Conservation (phyloP, 2,329 filamentous ascomycete genomes). For the Penicillium sp. region DNA sequence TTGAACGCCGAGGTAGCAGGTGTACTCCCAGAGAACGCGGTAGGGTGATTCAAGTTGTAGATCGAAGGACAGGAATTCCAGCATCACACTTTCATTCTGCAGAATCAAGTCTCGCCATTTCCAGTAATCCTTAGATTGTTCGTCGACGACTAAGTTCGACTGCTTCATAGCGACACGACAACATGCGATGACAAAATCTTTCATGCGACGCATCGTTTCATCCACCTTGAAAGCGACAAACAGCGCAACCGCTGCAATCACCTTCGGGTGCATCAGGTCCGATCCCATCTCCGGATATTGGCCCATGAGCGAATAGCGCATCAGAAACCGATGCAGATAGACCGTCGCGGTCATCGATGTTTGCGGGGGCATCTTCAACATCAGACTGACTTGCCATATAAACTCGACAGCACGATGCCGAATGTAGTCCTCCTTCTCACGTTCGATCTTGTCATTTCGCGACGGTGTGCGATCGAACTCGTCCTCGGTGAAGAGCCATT, state of each 20-base stretch:
- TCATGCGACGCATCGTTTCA: slow-evolving; percentile 94
- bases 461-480: slow-evolving; percentile 83
- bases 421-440: slow-evolving; percentile 74
- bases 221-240: slow-evolving; percentile 97
- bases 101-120: slow-evolving; percentile 94
- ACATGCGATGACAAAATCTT: slow-evolving; percentile 89
- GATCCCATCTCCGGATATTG: slow-evolving; percentile 62
- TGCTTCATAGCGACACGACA: slow-evolving; percentile 96
- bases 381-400: slow-evolving; percentile 82
- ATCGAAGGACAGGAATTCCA: slow-evolving; percentile 92
- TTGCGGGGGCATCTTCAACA: slow-evolving; percentile 29
- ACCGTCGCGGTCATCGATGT: slow-evolving; percentile 90
- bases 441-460: slow-evolving; percentile 75
- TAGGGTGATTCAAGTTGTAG: slow-evolving; percentile 88
- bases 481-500: slow-evolving; percentile 87
- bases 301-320: slow-evolving; percentile 76
- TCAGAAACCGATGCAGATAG: slow-evolving; percentile 95
- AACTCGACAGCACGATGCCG: slow-evolving; percentile 95
- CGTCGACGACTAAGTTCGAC: slow-evolving; percentile 82
- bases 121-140: slow-evolving; percentile 98
- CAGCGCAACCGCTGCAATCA: slow-evolving; percentile 85
- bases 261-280: slow-evolving; percentile 81
- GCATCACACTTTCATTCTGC: slow-evolving; percentile 86
- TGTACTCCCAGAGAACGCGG: slow-evolving; percentile 76
- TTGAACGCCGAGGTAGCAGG: slow-evolving; percentile 70